phyloP scores from a whole-genome alignment of 2,329 filamentous ascomycete genomes.

The Amphichorda felina region DNA sequence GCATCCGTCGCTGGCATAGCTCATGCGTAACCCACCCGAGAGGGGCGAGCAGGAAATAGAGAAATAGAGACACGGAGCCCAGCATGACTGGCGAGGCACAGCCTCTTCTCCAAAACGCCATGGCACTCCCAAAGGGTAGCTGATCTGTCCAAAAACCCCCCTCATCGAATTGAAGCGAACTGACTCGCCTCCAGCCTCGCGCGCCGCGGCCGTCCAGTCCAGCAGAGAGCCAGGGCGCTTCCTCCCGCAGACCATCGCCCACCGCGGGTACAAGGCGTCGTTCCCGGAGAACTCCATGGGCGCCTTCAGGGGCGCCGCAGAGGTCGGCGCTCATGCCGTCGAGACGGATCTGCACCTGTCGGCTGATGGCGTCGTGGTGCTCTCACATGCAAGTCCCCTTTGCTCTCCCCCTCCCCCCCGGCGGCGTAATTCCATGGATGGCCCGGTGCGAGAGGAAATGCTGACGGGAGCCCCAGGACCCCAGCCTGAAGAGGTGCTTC shows the following conservation, averaged over 20 bases:
- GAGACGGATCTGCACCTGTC: conserved; percentile 85
- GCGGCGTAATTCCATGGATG: too few species aligned
- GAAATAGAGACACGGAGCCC: too few species aligned
- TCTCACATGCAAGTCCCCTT: conserved; percentile 64
- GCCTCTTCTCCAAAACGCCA: too few species aligned
- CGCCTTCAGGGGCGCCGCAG: conserved; percentile 63
- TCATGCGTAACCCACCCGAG: too few species aligned
- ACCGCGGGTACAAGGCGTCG: conserved; percentile 65
- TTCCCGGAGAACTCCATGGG: conserved; percentile 81
- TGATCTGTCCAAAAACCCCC: too few species aligned
- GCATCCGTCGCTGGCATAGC: too few species aligned
- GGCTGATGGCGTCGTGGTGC: conserved; percentile 70
- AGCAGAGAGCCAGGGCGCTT: conserved; percentile 11
- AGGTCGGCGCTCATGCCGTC: conserved; percentile 65
- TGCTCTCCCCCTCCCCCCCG: too few species aligned
- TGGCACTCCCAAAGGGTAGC: too few species aligned
- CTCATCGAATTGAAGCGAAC: too few species aligned
- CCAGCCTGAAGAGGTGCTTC: conserved; percentile 68
- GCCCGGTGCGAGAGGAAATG: background rate
- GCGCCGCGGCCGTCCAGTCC: conserved; percentile 19
- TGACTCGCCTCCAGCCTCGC: too few species aligned
- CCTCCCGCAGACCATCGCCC: conserved; percentile 63
- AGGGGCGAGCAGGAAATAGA: too few species aligned
- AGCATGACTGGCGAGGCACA: too few species aligned
- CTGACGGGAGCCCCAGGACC: conserved; percentile 39